phyloP scores from a whole-genome alignment of 768 basidiomycete genomes.

The Pulveroboletus frians region DNA sequence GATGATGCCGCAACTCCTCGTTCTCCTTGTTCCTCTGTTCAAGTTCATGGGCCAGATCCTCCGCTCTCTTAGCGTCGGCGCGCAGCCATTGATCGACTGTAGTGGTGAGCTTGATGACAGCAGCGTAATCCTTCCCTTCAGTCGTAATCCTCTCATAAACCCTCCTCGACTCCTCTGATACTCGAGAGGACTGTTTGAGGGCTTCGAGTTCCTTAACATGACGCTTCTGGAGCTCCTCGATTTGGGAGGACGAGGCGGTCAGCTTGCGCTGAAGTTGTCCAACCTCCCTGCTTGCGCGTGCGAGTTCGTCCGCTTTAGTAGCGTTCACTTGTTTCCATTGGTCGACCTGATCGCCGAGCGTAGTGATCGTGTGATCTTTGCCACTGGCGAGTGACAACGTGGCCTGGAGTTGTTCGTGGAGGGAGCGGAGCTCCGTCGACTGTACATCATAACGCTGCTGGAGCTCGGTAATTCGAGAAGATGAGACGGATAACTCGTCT shows the following conservation, averaged over 20 bases:
- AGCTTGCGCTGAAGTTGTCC: not conserved
- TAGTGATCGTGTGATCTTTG: not conserved
- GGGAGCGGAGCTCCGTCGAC: not conserved
- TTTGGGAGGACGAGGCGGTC: not conserved
- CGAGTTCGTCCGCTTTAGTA: not conserved
- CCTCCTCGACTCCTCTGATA: not conserved
- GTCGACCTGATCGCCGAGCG: conserved; percentile 1
- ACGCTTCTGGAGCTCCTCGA: not conserved
- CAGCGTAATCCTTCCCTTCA: not conserved
- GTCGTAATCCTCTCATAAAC: not conserved
- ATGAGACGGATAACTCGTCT: not conserved
- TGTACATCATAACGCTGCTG: not conserved
- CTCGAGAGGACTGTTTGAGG: not conserved
- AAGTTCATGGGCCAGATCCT: conserved; percentile 2
- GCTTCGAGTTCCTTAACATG: not conserved
- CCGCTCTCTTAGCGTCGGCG: conserved; percentile 4
- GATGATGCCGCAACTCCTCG: conserved; percentile 1
- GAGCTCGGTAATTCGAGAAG: not conserved
- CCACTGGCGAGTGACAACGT: not conserved
- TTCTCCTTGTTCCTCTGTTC: conserved; percentile 8
- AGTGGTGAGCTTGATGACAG: conserved; percentile 7
- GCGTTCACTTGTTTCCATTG: not conserved
- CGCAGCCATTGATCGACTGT: conserved; percentile 8
- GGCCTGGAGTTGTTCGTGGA: not conserved
- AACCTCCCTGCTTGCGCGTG: not conserved